phyloP scores from a whole-genome alignment of 2,329 filamentous ascomycete genomes.

The Monosporascus sp. region DNA sequence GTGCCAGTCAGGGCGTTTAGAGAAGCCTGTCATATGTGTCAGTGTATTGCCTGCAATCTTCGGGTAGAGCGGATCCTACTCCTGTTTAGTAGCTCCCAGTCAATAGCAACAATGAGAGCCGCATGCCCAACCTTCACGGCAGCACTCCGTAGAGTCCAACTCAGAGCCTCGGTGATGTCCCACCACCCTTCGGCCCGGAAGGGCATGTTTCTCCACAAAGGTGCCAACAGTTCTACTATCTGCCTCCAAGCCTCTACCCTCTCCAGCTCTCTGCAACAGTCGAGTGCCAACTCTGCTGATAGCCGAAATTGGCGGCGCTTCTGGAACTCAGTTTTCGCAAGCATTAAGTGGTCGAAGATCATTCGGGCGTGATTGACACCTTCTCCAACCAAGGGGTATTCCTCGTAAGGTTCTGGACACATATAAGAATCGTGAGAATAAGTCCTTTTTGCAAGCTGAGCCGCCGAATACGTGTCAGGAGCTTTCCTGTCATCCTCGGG shows the following conservation, averaged over 20 bases:
- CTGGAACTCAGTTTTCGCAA: conserved; percentile 49
- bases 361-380: conserved; percentile 51
- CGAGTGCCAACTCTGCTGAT: conserved; percentile 51
- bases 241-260: conserved; percentile 46
- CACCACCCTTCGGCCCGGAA: conserved; percentile 57
- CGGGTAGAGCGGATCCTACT: conserved; percentile 35
- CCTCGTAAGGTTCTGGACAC: conserved; percentile 57
- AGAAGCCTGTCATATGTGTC: conserved; percentile 40
- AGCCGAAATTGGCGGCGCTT: conserved; percentile 47
- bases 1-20: conserved; percentile 49
- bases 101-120: conserved; percentile 53
- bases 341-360: conserved; percentile 47
- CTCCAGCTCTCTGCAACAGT: conserved; percentile 51
- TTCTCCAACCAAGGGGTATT: conserved; percentile 45
- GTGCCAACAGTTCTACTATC: conserved; percentile 47
- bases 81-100: conserved; percentile 59
- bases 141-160: conserved; percentile 55
- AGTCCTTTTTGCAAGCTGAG: conserved; percentile 41
- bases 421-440: conserved; percentile 62
- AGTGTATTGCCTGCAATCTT: conserved; percentile 7
- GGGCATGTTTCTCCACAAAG: conserved; percentile 51
- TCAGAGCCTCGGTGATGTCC: conserved; percentile 52
- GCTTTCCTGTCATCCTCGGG: conserved; percentile 53
- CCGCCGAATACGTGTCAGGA: conserved; percentile 42
- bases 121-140: conserved; percentile 47